Base-by-base conservation (phyloP, 1,139 yeast genomes). In the Pichia sp. region DNA sequence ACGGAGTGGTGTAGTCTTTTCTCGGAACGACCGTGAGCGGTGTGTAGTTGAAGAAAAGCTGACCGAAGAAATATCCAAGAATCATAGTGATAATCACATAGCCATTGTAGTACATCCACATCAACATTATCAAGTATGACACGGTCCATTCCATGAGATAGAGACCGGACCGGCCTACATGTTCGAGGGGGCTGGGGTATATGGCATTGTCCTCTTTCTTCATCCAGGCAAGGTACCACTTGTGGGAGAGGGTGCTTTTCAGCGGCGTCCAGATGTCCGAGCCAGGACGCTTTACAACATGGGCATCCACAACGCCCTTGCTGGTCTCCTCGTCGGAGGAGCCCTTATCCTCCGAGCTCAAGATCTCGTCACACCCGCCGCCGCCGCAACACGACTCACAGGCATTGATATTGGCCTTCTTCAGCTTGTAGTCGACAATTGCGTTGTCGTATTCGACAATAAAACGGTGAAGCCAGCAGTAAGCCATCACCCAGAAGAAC, bases 21-120 rank as follows among this genome's bases (percentile, higher is more conserved):
- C 34, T 46, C 13, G 43, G 32, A 1, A 57, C 38, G 4, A 58
- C 56, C 13, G 61, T 54, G 34, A 74, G 58, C 1, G 80, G 76
- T 56, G 79, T 80, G 57, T 72, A 75, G 19, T 75, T 72, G 68
- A 81, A 80, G 16, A 79, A 53, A 23, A 82, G 65, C 65, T 79
- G 79, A 1, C 89, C 90, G 53, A 84, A 64, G 42, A 82, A 68
- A 2, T 85, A 86, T 7, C 89, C 89, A 46, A 84, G 67, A 51
- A 84, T 74, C 68, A 86, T 82, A 23, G 82, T 77, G 55, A 84
- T 80, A 55, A 83, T 80, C 41, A 84, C 74, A 66, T 82, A 85
- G 19, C 90, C 90, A 62, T 84, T 84, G 71, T 81, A 84, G 72
- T 83, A 83, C 90, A 84, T 85, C 72, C 84, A 84, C 62, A 85